phyloP scores from a whole-genome alignment of 768 basidiomycete species.

The Pholiota microspora region DNA sequence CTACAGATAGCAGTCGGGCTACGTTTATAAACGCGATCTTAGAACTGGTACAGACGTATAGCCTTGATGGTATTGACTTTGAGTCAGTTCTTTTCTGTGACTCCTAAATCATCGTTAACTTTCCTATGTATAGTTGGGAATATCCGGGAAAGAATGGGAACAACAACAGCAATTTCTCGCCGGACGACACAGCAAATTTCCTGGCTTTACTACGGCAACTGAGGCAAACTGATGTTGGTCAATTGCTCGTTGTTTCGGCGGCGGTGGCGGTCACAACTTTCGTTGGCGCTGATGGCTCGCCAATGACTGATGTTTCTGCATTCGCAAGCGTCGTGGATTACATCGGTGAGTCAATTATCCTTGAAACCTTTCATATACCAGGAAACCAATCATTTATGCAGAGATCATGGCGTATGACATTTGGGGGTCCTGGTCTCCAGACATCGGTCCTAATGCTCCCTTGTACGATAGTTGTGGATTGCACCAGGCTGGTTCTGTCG shows the following conservation, averaged over 20 bases:
- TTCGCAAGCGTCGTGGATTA: conserved; percentile 63
- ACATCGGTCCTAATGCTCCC: conserved; percentile 83
- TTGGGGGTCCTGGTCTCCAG: conserved; percentile 44
- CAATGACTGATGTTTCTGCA: conserved; percentile 61
- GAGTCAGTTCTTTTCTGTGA: conserved; percentile 40
- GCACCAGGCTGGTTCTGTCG: conserved; percentile 61
- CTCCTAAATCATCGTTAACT: too few relatives aligned
- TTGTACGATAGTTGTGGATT: conserved; percentile 67
- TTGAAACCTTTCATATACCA: not conserved
- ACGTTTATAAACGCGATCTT: conserved; percentile 54
- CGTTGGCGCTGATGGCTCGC: conserved; percentile 46
- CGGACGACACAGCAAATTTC: conserved; percentile 70
- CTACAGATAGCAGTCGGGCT: conserved; percentile 50
- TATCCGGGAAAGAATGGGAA: conserved; percentile 68
- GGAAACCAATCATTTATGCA: conserved; percentile 16
- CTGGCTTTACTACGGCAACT: conserved; percentile 73
- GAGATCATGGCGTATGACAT: conserved; percentile 67
- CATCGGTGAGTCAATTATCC: conserved; percentile 25
- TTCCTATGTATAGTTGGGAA: conserved; percentile 64
- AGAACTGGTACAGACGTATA: conserved; percentile 42
- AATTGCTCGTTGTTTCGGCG: conserved; percentile 52
- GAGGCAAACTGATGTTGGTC: conserved; percentile 45
- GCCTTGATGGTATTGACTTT: conserved; percentile 56
- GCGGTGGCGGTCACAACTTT: conserved; percentile 38
- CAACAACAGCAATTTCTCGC: conserved; percentile 58